phyloP scores from a whole-genome alignment of 164 flowering plant genomes.

The Tetrastigma voinierianum region DNA sequence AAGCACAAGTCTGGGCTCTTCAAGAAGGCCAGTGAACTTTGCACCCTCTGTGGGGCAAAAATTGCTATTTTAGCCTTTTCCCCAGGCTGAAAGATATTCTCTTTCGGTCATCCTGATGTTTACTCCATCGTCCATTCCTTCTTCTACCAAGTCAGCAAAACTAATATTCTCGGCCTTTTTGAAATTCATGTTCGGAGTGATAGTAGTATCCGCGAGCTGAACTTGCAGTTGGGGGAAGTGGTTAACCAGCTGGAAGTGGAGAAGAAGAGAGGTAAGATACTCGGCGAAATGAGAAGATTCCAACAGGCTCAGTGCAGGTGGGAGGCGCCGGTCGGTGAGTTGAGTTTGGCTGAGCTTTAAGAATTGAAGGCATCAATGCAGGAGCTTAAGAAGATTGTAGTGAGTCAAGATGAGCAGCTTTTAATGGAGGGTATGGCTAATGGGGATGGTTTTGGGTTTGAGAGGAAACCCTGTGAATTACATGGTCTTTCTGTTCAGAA shows the following conservation, averaged over 20 bases:
- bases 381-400: conserved; percentile 2
- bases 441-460: too few relatives aligned
- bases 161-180: background rate
- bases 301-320: conserved; percentile 8
- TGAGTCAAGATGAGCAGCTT: background rate
- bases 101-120: conserved; percentile 13
- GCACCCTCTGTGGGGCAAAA: conserved; percentile 9
- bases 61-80: conserved; percentile 5
- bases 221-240: background rate
- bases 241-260: background rate
- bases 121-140: conserved; percentile 1
- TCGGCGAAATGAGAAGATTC: background rate
- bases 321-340: background rate
- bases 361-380: background rate
- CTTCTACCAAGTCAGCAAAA: background rate
- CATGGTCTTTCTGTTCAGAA: too few relatives aligned
- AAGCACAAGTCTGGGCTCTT: conserved; percentile 18
- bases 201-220: background rate
- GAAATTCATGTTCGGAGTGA: background rate
- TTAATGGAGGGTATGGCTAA: too few relatives aligned
- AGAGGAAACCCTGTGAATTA: too few relatives aligned
- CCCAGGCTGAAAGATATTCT: conserved; percentile 6
- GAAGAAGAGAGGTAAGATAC: conserved; percentile 1
- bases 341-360: conserved; percentile 1
- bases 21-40: conserved; percentile 22